phyloP scores from a whole-genome alignment of 257 asterid genomes.

The Solanum ahanhuiri region DNA sequence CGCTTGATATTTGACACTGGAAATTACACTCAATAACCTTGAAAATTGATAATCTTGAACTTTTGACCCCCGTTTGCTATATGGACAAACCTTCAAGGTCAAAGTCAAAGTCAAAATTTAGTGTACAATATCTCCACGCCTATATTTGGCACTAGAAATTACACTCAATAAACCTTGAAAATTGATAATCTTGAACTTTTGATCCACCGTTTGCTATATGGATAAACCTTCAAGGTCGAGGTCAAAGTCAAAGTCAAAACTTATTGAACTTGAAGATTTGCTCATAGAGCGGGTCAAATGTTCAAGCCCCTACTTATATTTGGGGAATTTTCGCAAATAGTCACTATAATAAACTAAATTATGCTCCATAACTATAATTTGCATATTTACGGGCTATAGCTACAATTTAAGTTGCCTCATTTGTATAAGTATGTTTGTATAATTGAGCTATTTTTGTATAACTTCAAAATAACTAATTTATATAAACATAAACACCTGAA shows the following conservation, averaged over 20 bases:
- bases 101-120: not conserved
- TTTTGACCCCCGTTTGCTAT: not conserved
- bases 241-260: not conserved
- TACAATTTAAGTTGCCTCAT: accelerated
- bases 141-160: too few relatives aligned
- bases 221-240: too few relatives aligned
- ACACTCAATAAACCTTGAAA: too few relatives aligned
- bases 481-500: too few relatives aligned
- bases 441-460: too few relatives aligned
- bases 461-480: too few relatives aligned
- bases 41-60: not conserved
- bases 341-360: too few relatives aligned
- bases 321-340: not conserved
- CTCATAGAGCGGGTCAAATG: not conserved
- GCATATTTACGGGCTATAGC: accelerated
- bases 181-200: too few relatives aligned
- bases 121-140: too few relatives aligned
- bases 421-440: too few relatives aligned
- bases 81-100: not conserved
- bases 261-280: not conserved
- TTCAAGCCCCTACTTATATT: not conserved
- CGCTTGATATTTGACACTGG: accelerated
- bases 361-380: too few relatives aligned
- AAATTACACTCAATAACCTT: not conserved
- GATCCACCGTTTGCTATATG: too few relatives aligned